Evolutionary conservation across 305 asterid genomes (phyloP).

Genomic region (Rubia balearica): DNA sequence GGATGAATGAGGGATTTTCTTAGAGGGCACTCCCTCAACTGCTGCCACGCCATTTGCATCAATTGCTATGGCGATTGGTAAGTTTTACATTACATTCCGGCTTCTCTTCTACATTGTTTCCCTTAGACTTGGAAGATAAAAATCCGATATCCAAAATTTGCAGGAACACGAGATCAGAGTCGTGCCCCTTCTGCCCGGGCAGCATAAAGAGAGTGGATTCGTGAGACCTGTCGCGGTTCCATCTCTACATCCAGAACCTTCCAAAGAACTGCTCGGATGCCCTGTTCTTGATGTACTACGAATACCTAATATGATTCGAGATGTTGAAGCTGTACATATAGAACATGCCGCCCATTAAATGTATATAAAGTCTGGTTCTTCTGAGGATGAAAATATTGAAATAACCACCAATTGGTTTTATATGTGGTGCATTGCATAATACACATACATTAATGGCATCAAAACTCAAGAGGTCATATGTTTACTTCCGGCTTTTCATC

Average conservation of each 20-base stretch:
- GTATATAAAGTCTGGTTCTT: conserved; percentile 45
- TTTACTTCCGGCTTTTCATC: too few species aligned
- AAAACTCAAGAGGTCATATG: too few species aligned
- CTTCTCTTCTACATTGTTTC: not conserved
- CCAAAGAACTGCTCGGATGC: conserved; percentile 79
- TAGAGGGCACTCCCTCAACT: conserved; percentile 62
- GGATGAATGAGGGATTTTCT: conserved; percentile 71
- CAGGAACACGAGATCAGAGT: conserved; percentile 37
- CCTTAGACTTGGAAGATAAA: not conserved
- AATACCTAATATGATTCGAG: conserved; percentile 49
- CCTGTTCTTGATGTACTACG: conserved; percentile 63
- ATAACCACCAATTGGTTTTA: too few species aligned
- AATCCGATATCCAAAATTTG: not conserved
- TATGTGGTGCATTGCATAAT: too few species aligned
- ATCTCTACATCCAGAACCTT: conserved; percentile 53
- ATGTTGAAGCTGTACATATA: conserved; percentile 24
- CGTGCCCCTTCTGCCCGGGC: conserved; percentile 78
- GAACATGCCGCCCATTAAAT: conserved; percentile 45
- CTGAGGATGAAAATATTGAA: too few species aligned
- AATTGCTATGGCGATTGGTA: conserved; percentile 60
- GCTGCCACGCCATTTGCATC: conserved; percentile 69
- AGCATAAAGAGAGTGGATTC: conserved; percentile 61
- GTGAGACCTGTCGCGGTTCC: conserved; percentile 58
- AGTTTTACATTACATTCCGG: conserved; percentile 29
- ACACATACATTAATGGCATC: too few species aligned